Conservation (phyloP, 2,329 filamentous ascomycete species). For the Ascocoryne sarcoides region DNA sequence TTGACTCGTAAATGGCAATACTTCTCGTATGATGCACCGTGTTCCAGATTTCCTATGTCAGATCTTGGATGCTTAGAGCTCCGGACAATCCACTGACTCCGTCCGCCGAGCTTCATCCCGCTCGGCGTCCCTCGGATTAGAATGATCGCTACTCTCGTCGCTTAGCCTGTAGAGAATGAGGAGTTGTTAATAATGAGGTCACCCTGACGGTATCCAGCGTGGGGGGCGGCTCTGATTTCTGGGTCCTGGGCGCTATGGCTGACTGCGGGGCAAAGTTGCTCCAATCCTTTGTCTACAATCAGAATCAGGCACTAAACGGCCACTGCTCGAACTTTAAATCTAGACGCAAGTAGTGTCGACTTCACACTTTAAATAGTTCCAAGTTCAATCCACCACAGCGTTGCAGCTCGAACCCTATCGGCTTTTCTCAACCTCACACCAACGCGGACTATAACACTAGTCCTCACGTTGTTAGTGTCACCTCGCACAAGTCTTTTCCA, state of each 20-base stretch:
- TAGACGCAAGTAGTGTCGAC: background rate
- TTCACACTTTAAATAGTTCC: background rate
- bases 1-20: too few species aligned
- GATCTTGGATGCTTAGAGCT: too few species aligned
- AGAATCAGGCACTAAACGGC: background rate
- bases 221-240: constrained; percentile 14
- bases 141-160: too few species aligned
- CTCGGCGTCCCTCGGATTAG: too few species aligned
- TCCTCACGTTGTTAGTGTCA: constrained; percentile 8
- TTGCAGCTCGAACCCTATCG: too few species aligned
- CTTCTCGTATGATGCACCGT: too few species aligned
- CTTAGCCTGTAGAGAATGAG: constrained; percentile 11
- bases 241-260: constrained; percentile 11
- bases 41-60: too few species aligned
- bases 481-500: background rate
- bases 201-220: constrained; percentile 17
- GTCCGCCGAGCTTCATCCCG: too few species aligned
- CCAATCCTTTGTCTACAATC: constrained; percentile 13
- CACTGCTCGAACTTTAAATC: background rate
- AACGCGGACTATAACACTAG: constrained; percentile 15
- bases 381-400: background rate
- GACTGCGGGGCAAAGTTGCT: constrained; percentile 20
- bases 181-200: constrained; percentile 25
- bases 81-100: too few species aligned
- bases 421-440: constrained; percentile 5